A percentile compares a stretch with the other conserved stretches of the same genome.
phyloP scores from a whole-genome alignment of 177 flowering plant genomes.

The Tripterygium wilfordii region DNA sequence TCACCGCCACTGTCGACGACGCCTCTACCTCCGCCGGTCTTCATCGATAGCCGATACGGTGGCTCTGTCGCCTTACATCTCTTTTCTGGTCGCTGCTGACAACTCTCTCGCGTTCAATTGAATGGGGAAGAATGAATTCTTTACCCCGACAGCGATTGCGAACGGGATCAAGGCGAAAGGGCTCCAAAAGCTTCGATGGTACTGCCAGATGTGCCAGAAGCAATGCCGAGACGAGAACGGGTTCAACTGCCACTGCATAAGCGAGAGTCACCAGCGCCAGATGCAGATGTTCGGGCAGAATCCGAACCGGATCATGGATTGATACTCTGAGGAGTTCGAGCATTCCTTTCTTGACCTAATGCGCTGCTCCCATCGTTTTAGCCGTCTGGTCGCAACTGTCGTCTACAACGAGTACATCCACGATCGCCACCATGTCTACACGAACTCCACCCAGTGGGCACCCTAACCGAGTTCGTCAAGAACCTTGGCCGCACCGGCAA shows the following conservation, averaged over 20 bases:
- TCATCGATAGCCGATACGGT: no score
- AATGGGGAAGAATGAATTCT: slow-evolving; percentile 95
- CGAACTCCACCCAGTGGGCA: slow-evolving; percentile 95
- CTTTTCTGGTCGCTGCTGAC: no score
- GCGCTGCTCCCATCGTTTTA: slow-evolving; percentile 81
- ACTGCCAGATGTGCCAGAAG: slow-evolving; percentile 96
- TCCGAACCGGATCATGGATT: slow-evolving; percentile 62
- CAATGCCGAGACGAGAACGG: slow-evolving; percentile 96
- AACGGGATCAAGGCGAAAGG: slow-evolving; percentile 91
- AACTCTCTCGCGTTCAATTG: neutral
- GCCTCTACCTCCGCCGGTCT: no score
- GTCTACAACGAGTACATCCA: slow-evolving; percentile 86
- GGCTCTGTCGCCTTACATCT: no score
- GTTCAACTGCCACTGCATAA: slow-evolving; percentile 96
- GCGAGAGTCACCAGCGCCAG: slow-evolving; percentile 92
- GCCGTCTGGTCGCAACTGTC: slow-evolving; percentile 88
- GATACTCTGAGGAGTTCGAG: slow-evolving; percentile 90
- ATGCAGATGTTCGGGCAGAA: slow-evolving; percentile 94
- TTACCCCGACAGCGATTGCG: slow-evolving; percentile 91
- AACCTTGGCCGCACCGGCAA: slow-evolving; percentile 72
- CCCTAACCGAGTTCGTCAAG: slow-evolving; percentile 86
- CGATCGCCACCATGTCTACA: slow-evolving; percentile 86
- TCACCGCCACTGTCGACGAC: no score
- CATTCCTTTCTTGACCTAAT: slow-evolving; percentile 65
- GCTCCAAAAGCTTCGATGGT: slow-evolving; percentile 85